Base-by-base conservation (phyloP, 1,284 basidiomycete species). In the Grifola frondosa region DNA sequence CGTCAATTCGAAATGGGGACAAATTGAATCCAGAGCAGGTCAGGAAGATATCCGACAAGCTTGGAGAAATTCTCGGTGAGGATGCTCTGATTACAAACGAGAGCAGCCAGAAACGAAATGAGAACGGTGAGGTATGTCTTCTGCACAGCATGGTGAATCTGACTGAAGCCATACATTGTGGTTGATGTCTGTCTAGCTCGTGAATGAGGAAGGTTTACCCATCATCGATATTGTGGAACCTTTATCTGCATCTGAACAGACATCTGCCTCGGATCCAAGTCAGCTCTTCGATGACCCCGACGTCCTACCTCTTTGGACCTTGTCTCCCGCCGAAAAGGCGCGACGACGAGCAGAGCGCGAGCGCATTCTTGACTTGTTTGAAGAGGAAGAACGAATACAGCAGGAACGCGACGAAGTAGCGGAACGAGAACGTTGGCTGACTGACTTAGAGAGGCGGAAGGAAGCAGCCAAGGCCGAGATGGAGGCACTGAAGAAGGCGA, bases 211-310 rank as follows among this genome's bases (percentile, higher is more conserved):
- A 40, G 86, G 85, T 2, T 72, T 88, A 24, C 86, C 87, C 10
- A 82, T 90, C 47, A 69, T 89, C 51, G 87, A 89, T 25, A 83
- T 90, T 44, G 74, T 74, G n/a, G 88, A 90, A 55, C 77, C 78
- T 35, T 53, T 74, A 5, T 43, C 67, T 12, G 57, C 54, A 8
- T 29, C 44, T 7, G 55, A 61, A 20, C 37, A 48, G 6, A 45
- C 46, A 4, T 21, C 56, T 9, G 34, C 48, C 8, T 44, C 51
- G 8, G 32, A 46, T 22, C 46, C 53, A 8, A 38, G 44, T 6
- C 43, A 49, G 7, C 40, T 46, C 15, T 58, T 66, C 24, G 69
- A 71, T 28, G 73, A 80, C 28, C 64, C 71, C 16, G 68, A 70
- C 31, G 60, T 80, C 12, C 58, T 78, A 20, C 73, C 77, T 0